Evolutionary conservation across 345 rosid genomes (phyloP).

Genomic region (Pistacia integerrima): DNA sequence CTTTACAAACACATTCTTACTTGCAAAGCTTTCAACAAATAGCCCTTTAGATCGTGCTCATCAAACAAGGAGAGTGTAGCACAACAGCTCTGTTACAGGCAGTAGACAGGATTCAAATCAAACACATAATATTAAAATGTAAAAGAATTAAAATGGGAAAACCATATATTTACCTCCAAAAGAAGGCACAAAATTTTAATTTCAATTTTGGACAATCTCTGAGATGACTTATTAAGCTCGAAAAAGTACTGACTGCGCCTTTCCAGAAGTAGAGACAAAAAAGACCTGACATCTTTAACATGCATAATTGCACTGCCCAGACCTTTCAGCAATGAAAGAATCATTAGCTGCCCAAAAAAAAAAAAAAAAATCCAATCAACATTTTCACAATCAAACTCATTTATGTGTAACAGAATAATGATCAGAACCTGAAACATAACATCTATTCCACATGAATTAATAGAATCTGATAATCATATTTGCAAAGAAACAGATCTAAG

Average conservation of each 20-base stretch:
- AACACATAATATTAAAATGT: conserved; percentile 15
- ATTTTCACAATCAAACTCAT: not conserved
- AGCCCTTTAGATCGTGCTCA: conserved; percentile 45
- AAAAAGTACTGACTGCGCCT: conserved; percentile 51
- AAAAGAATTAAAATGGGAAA: conserved; percentile 1
- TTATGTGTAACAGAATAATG: not conserved
- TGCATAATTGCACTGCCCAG: conserved; percentile 57
- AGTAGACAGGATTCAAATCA: conserved; percentile 27
- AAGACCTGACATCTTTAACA: conserved; percentile 55
- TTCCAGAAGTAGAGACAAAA: conserved; percentile 63
- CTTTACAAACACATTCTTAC: conserved; percentile 47
- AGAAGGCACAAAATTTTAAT: conserved; percentile 72
- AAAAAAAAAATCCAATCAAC: conserved; percentile 22
- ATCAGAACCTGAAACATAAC: not conserved
- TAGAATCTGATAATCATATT: not conserved
- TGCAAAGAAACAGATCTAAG: not conserved
- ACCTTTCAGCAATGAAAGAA: conserved; percentile 75
- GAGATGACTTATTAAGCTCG: conserved; percentile 42
- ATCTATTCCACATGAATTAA: not conserved
- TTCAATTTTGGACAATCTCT: conserved; percentile 59
- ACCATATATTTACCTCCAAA: conserved; percentile 64
- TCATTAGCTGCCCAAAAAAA: conserved; percentile 56
- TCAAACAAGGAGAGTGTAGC: conserved; percentile 39
- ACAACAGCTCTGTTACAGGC: conserved; percentile 66
- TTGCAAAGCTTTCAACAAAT: conserved; percentile 57